Conservation (phyloP, 345 rosid species). For the Hevea brasiliensis region DNA sequence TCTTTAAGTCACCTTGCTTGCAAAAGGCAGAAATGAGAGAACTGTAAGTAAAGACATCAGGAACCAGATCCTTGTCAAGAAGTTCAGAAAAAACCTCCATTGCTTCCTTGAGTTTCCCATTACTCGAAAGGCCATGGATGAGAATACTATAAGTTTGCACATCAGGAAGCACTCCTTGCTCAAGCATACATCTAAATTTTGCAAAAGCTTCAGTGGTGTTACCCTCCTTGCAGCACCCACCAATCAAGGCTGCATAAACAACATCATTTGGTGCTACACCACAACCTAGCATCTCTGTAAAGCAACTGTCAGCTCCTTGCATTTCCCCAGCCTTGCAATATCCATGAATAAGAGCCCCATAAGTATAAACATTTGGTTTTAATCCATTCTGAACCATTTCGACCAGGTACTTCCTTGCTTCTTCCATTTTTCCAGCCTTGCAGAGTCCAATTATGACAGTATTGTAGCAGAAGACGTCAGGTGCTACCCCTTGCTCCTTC, state of each 20-base stretch:
- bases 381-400: slow-evolving; percentile 64
- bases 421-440: slow-evolving; percentile 71
- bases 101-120: slow-evolving; percentile 60
- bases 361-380: slow-evolving; percentile 67
- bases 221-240: slow-evolving; percentile 66
- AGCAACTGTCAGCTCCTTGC: slow-evolving; percentile 55
- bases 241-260: slow-evolving; percentile 51
- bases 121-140: slow-evolving; percentile 64
- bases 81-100: slow-evolving; percentile 58
- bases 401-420: slow-evolving; percentile 53
- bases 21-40: slow-evolving; percentile 66
- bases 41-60: slow-evolving; percentile 63
- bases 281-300: slow-evolving; percentile 59
- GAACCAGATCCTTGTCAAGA: slow-evolving; percentile 45
- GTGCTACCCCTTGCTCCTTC: slow-evolving; percentile 53
- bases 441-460: slow-evolving; percentile 71
- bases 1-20: slow-evolving; percentile 47
- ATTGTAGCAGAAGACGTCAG: slow-evolving; percentile 75
- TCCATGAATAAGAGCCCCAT: slow-evolving; percentile 62
- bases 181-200: slow-evolving; percentile 52
- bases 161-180: slow-evolving; percentile 50
- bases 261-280: slow-evolving; percentile 60
- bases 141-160: slow-evolving; percentile 51
- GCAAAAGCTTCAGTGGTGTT: slow-evolving; percentile 52
- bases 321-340: slow-evolving; percentile 57